A percentile compares a stretch with the other conserved stretches of the same genome.
phyloP scores from a whole-genome alignment of 208 protist genomes.

The Acanthamoeba castellanii region DNA sequence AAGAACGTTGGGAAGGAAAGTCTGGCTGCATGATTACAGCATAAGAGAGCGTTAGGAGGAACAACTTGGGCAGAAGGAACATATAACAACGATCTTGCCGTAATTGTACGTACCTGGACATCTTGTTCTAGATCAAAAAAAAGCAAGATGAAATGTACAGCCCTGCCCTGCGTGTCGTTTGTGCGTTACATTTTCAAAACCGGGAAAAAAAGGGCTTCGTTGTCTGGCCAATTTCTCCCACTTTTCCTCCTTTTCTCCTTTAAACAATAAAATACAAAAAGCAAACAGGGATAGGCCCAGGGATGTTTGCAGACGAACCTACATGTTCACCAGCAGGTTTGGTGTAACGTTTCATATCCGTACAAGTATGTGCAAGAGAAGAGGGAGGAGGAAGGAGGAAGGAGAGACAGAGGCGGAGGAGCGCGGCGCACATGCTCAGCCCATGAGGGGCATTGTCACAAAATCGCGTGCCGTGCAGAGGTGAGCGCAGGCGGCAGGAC shows the following conservation, averaged over 20 bases:
- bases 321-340: background rate
- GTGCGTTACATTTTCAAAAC: background rate
- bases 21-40: background rate
- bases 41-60: background rate
- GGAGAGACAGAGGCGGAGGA: background rate
- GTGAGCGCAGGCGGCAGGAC: conserved; percentile 50
- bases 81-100: background rate
- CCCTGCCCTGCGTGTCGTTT: background rate
- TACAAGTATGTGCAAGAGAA: background rate
- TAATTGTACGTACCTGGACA: background rate
- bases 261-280: too few relatives aligned
- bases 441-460: conserved; percentile 2
- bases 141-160: background rate
- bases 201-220: background rate
- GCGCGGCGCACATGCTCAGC: background rate
- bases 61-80: background rate
- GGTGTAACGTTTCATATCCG: background rate
- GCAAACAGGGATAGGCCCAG: too few relatives aligned
- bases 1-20: background rate
- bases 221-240: background rate
- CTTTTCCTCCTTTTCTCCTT: too few relatives aligned
- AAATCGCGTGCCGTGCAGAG: conserved; percentile 61
- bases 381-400: background rate
- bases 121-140: background rate
- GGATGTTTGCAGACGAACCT: background rate